Conservation (phyloP, 2,329 filamentous ascomycete species). For the Ceratocystis ficicola region DNA sequence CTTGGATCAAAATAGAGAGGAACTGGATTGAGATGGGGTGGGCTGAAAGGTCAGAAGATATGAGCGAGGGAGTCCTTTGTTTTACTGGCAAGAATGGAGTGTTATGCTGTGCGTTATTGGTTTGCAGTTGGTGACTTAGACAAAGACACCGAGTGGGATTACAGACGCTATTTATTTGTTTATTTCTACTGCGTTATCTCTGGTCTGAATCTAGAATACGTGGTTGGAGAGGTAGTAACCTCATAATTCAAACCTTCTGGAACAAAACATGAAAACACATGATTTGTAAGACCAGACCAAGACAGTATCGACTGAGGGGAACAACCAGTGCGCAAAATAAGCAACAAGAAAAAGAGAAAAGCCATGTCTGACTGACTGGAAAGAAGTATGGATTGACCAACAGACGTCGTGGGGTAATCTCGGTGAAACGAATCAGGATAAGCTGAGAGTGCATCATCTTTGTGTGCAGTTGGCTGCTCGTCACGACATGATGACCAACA, state of each 20-base stretch:
- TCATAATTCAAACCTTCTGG: background rate
- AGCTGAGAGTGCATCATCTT: too few species aligned
- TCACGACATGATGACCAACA: too few species aligned
- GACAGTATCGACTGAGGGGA: background rate
- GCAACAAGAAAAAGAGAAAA: background rate
- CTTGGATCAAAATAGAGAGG: background rate
- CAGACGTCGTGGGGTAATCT: background rate
- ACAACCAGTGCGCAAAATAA: background rate
- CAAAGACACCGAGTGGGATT: background rate
- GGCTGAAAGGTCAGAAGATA: background rate
- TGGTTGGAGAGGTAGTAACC: background rate
- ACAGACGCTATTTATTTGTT: background rate
- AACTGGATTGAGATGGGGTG: background rate
- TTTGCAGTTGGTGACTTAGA: background rate
- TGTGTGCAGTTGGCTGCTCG: too few species aligned
- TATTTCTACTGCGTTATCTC: background rate
- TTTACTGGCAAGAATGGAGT: slow-evolving; percentile 1
- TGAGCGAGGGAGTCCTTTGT: background rate
- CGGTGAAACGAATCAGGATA: background rate
- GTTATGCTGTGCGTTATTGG: background rate
- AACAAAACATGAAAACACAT: background rate
- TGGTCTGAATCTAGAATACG: background rate
- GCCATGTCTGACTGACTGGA: background rate
- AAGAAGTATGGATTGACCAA: background rate
- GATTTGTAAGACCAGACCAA: background rate